Evolutionary conservation across 2,329 filamentous ascomycete genomes (phyloP).

Genomic region (Cadophora malorum): DNA sequence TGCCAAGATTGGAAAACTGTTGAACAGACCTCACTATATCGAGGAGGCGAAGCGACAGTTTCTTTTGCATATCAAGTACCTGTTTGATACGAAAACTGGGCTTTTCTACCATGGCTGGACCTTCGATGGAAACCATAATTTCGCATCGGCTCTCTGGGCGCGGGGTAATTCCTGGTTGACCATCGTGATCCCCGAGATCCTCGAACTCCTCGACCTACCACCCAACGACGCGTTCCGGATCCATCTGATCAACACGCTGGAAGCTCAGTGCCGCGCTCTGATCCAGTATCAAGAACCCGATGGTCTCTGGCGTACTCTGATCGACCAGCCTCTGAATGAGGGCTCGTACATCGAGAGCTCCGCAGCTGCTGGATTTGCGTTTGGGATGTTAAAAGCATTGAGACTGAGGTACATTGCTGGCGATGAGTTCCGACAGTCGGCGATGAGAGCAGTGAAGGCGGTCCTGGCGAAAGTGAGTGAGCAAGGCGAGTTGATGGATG

Average conservation of each 20-base stretch:
- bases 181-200: conserved; percentile 82
- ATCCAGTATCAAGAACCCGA: conserved; percentile 62
- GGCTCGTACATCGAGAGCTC: conserved; percentile 80
- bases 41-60: conserved; percentile 82
- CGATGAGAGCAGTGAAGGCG: conserved; percentile 69
- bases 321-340: conserved; percentile 77
- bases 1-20: conserved; percentile 72
- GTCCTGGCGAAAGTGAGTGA: conserved; percentile 70
- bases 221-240: conserved; percentile 57
- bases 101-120: conserved; percentile 84
- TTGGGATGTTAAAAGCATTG: conserved; percentile 77
- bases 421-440: conserved; percentile 64
- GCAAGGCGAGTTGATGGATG: conserved; percentile 74
- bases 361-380: conserved; percentile 81
- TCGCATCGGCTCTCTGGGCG: conserved; percentile 63
- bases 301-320: conserved; percentile 77
- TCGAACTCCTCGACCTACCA: conserved; percentile 72
- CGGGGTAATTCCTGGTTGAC: conserved; percentile 76
- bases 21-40: conserved; percentile 74
- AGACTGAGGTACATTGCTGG: conserved; percentile 70
- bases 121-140: conserved; percentile 71
- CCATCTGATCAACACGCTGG: conserved; percentile 66
- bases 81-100: conserved; percentile 74
- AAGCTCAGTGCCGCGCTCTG: conserved; percentile 73
- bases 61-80: conserved; percentile 78